Conservation (phyloP, 2,329 filamentous ascomycete genomes). For the Alternaria sp. region DNA sequence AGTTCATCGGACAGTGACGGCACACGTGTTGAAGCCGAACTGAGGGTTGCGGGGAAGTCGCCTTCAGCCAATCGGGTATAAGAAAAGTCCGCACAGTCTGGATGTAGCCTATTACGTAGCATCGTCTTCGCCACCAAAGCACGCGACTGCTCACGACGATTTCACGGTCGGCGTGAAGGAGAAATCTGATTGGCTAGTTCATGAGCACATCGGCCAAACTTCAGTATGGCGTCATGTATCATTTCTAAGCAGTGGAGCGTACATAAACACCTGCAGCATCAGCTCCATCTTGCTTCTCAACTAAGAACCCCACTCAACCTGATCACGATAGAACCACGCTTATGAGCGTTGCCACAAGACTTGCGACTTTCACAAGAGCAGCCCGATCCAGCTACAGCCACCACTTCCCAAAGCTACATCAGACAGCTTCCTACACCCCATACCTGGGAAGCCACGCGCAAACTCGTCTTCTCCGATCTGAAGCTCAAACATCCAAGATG, state of each 20-base stretch:
- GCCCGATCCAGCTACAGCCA: not conserved
- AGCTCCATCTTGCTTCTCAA: not conserved
- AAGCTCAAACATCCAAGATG: slow-evolving; percentile 51
- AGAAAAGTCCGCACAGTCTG: slow-evolving; percentile 2
- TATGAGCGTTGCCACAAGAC: not conserved
- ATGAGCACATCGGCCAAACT: slow-evolving; percentile 16
- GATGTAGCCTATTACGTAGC: slow-evolving; percentile 2
- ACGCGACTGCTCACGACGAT: not conserved
- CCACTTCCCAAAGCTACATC: not conserved
- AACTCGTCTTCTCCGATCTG: not conserved
- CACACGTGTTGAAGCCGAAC: slow-evolving; percentile 1
- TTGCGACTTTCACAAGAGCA: not conserved
- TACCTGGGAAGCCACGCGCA: not conserved
- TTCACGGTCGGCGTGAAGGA: not conserved
- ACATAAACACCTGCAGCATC: slow-evolving; percentile 10
- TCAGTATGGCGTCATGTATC: slow-evolving; percentile 26
- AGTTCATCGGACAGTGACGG: slow-evolving; percentile 7
- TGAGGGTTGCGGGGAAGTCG: slow-evolving; percentile 7
- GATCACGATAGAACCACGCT: not conserved
- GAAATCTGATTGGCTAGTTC: slow-evolving; percentile 22
- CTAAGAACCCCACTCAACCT: not conserved
- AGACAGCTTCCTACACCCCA: not conserved
- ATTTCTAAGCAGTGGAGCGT: slow-evolving; percentile 34
- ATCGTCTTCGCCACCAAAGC: slow-evolving; percentile 6
- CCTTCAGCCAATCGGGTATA: slow-evolving; percentile 10